Conservation (phyloP, 2,329 filamentous ascomycete species). For the Penicillium glabrum region DNA sequence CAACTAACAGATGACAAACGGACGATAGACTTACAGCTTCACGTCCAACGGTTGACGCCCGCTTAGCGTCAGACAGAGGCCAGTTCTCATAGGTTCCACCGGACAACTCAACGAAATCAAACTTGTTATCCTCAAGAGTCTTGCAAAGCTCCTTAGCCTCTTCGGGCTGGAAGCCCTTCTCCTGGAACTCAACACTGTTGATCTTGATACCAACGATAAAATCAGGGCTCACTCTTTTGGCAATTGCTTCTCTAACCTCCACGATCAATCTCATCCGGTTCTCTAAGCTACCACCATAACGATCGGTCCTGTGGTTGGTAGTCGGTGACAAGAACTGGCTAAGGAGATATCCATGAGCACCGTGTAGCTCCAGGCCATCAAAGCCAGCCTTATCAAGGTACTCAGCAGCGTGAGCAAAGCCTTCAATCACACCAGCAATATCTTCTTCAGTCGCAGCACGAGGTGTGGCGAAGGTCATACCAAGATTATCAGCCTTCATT, state of each 20-base stretch:
- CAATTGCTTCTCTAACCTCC: slow-evolving; percentile 44
- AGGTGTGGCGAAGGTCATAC: slow-evolving; percentile 22
- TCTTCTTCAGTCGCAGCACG: slow-evolving; percentile 31
- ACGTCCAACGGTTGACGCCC: slow-evolving; percentile 56
- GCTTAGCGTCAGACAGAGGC: slow-evolving; percentile 52
- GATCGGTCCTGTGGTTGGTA: slow-evolving; percentile 60
- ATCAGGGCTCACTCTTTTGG: slow-evolving; percentile 33
- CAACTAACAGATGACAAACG: background rate
- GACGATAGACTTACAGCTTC: slow-evolving; percentile 40
- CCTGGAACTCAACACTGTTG: slow-evolving; percentile 60
- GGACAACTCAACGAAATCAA: slow-evolving; percentile 56
- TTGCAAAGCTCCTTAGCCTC: slow-evolving; percentile 49
- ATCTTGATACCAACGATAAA: slow-evolving; percentile 59
- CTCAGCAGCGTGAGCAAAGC: slow-evolving; percentile 49
- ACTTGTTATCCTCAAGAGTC: slow-evolving; percentile 31
- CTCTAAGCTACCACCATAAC: slow-evolving; percentile 65
- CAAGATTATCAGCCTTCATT: slow-evolving; percentile 35
- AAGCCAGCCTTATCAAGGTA: slow-evolving; percentile 64
- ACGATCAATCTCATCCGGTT: slow-evolving; percentile 64
- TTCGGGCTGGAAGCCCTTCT: slow-evolving; percentile 44
- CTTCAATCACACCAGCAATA: slow-evolving; percentile 56
- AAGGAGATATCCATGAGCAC: slow-evolving; percentile 60
- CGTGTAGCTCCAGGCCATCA: slow-evolving; percentile 53
- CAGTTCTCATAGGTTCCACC: slow-evolving; percentile 60
- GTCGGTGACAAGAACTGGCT: slow-evolving; percentile 55